phyloP scores from a whole-genome alignment of 805 yeast genomes.

The Hanseniaspora nectarophila region DNA sequence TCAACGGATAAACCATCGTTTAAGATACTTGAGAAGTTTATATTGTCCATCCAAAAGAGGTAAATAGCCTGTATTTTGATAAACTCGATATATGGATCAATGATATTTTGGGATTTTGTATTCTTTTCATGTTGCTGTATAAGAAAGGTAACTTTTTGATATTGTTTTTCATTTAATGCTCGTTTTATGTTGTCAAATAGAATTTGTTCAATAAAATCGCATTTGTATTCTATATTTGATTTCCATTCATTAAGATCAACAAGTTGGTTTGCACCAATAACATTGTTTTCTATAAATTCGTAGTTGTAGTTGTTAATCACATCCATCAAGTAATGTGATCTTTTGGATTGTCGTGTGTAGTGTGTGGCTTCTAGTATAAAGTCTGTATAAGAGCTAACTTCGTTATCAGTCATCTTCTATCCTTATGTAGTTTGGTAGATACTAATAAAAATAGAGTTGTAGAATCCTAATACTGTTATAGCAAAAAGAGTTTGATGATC shows the following conservation, averaged over 20 bases:
- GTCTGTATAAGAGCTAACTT: not conserved
- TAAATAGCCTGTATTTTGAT: not conserved
- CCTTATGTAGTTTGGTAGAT: too few relatives aligned
- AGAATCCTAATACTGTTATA: too few relatives aligned
- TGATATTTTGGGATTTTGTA: not conserved
- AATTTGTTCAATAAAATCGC: not conserved
- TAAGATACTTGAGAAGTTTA: not conserved
- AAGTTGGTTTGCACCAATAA: not conserved
- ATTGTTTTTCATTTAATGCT: not conserved
- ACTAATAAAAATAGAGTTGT: too few relatives aligned
- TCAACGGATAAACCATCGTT: not conserved
- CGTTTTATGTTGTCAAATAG: not conserved
- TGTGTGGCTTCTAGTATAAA: not conserved
- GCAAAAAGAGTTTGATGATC: too few relatives aligned
- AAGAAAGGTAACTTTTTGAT: not conserved
- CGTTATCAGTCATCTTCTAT: not conserved
- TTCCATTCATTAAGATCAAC: not conserved
- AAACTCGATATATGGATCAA: not conserved
- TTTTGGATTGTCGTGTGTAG: not conserved
- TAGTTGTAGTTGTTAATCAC: not conserved
- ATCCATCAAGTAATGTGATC: not conserved
- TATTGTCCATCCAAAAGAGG: conserved; percentile 1
- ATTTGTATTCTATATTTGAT: not conserved
- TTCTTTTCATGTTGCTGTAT: not conserved
- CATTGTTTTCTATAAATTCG: not conserved